Conservation (phyloP, 108 stramenopile species). For the Tribonema minus region DNA sequence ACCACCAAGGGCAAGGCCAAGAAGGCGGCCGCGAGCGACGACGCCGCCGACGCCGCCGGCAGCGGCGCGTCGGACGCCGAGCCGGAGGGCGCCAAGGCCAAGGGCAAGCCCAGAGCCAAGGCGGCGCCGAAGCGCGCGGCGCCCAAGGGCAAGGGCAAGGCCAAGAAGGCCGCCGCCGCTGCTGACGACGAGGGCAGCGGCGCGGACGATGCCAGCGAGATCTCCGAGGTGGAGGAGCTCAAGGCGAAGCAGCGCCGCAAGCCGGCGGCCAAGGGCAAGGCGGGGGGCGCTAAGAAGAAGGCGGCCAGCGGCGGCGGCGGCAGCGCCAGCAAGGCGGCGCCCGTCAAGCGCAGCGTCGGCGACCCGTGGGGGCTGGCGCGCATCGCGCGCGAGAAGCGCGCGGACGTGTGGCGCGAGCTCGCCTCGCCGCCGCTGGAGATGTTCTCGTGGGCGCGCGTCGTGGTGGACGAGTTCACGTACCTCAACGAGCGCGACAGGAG, state of each 20-base stretch:
- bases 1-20: conserved; percentile 7
- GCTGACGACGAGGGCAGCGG: neutral
- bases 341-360: neutral
- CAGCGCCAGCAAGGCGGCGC: too few species aligned
- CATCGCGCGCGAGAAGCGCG: neutral
- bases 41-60: too few species aligned
- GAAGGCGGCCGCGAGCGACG: too few species aligned
- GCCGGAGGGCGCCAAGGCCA: too few species aligned
- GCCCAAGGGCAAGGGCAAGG: neutral
- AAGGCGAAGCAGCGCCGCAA: conserved; percentile 6
- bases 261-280: neutral
- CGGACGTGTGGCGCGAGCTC: conserved; percentile 15
- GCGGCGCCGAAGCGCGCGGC: neutral
- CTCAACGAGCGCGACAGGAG: conserved; percentile 28
- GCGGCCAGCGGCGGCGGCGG: neutral
- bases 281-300: neutral
- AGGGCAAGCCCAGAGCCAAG: too few species aligned
- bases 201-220: neutral
- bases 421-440: conserved; percentile 53
- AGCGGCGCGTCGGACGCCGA: too few species aligned
- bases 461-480: conserved; percentile 57
- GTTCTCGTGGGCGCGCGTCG: conserved; percentile 59
- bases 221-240: neutral
- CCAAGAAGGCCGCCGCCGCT: neutral
- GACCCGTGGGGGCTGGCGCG: conserved; percentile 7